Evolutionary conservation across 768 basidiomycete genomes (phyloP), one percentile per base, ranked within the genome.

Genomic region (Cystobasidiopsis lactophilus): DNA sequence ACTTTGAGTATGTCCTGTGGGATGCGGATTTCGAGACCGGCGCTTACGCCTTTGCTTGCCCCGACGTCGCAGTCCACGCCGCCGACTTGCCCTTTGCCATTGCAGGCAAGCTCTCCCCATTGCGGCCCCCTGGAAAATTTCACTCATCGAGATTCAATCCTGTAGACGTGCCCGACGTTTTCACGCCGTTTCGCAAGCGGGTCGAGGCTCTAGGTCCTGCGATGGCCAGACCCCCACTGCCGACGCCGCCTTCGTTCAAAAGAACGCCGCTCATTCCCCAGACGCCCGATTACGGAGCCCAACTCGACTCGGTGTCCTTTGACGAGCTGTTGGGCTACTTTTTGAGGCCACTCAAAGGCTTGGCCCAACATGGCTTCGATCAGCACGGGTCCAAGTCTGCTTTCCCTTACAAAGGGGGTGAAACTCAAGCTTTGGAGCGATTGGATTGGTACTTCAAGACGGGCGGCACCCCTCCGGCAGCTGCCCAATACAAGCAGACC

Each of bases 151-250:
- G n/a, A n/a, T n/a, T n/a, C n/a, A n/a, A n/a, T n/a, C n/a, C n/a
- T n/a, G n/a, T n/a, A n/a, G 49, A 60, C 3, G 64, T 65, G 3
- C 69, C 68, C 4, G 67, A 69, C 58, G 66, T 70, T 45, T 72
- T 69, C 52, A 71, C 71, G 0, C 58, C 59, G 3, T 72, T 71
- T 57, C 60, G 71, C 31, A 69, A 69, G 58, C 61, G 62, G 24
- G 66, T 69, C 31, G 71, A 71, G 57, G 66, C 63, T 0, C 58
- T 69, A 10, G 64, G 63, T 0, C 23, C 26, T 10, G 60, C 62
- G 11, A 67, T 69, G 63, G 58, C 69, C n/a, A 62, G 66, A 10
- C 48, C 62, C 9, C 65, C 65, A 0, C 54, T 67, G 23, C 51
- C 58, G 1, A 43, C 57, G 30, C 61, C 61, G 2, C 3, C 38